Base-by-base conservation (phyloP, 352 stramenopile species). In the Globisporangium sylvaticum region DNA sequence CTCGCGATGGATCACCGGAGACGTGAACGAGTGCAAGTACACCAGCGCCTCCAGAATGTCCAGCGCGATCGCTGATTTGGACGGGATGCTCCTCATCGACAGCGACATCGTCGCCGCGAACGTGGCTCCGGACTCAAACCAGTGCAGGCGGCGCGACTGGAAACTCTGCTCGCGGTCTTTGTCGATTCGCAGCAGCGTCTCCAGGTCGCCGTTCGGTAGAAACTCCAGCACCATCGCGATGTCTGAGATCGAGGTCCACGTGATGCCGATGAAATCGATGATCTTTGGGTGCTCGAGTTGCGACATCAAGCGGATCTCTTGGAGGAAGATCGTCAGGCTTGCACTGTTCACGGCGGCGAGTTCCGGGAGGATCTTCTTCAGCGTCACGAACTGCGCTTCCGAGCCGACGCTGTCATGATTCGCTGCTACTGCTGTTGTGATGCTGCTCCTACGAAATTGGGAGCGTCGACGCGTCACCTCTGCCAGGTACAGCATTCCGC, bases 311-410 rank as follows among this genome's bases (percentile, higher is more conserved):
- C 90, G 89, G 66, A 94, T 94, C 69, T 95, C 88, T 12, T 91
- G 83, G 58, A 94, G 77, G 58, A 95, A 95, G 0, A 34, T 29
- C 57, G 24, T 59, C 9, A 66, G 18, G 18, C 39, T 66, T 15
- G 57, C 29, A 24, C 48, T 54, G 50, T 72, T 61, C 27, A 75
- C 71, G 29, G 77, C 77, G 15, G 74, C 74, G 15, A 95, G 68
- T 50, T 95, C 87, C 0, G 87, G 87, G 22, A 95, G 62, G 56
- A 92, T 90, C 65, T 93, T 92, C 71, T 94, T 95, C 18, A 95
- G 25, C n/a, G 55, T 65, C 39, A 69, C 64, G 24, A 69, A 62
- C 31, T 69, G 64, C 34, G 24, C 34, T 61, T 65, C 55, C 14
- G 39, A 64, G 31, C 39, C 31, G 12, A 37, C 55, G 20, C 24